Evolutionary conservation across 169 alveolate species (phyloP).

Genomic region (Babesia bigemina): DNA sequence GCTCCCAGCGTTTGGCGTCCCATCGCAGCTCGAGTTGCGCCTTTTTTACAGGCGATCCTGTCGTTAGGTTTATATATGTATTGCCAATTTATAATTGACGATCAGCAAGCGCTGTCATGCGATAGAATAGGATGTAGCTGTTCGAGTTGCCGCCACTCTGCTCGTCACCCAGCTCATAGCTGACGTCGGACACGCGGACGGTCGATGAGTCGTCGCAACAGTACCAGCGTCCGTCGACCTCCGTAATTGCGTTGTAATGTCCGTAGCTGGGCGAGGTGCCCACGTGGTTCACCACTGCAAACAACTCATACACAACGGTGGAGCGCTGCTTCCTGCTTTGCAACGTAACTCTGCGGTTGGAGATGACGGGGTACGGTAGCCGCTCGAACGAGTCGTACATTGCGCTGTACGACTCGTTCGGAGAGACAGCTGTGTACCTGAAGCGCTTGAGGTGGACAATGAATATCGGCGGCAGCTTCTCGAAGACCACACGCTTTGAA

Average conservation of each 20-base stretch:
- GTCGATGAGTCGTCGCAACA: constrained; percentile 54
- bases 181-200: constrained; percentile 17
- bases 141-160: constrained; percentile 45
- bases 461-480: constrained; percentile 55
- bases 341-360: constrained; percentile 20
- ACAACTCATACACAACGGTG: constrained; percentile 44
- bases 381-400: constrained; percentile 10
- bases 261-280: constrained; percentile 68
- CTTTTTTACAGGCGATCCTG: too few species aligned
- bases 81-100: too few species aligned
- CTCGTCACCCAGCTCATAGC: constrained; percentile 53
- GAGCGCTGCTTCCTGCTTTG: constrained; percentile 18
- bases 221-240: constrained; percentile 54
- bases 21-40: too few species aligned
- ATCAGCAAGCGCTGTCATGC: constrained; percentile 3
- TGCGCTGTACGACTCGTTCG: background rate
- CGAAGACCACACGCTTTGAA: constrained; percentile 34
- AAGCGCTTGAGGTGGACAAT: constrained; percentile 64
- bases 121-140: constrained; percentile 67
- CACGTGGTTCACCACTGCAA: constrained; percentile 54
- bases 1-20: too few species aligned
- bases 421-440: background rate
- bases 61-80: too few species aligned
- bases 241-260: constrained; percentile 44
- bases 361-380: constrained; percentile 44